A percentile compares a stretch with the other conserved stretches of the same genome.
Conservation (phyloP, 2,329 filamentous ascomycete genomes). For the Trichoderma afroharzianum region DNA sequence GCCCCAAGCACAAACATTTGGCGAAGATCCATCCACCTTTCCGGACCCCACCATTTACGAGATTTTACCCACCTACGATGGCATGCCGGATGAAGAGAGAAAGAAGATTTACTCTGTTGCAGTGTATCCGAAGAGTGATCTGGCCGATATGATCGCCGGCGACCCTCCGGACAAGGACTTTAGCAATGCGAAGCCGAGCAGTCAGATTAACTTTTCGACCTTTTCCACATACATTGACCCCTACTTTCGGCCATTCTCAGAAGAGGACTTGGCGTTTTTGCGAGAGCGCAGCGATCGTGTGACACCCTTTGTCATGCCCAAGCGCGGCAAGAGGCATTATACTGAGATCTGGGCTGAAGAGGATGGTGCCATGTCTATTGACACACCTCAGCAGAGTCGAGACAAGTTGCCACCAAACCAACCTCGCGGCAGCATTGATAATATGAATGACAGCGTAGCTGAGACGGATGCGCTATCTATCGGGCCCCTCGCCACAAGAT, state of each 20-base stretch:
- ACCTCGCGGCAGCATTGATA: slow-evolving; percentile 78
- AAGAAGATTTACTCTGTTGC: slow-evolving; percentile 86
- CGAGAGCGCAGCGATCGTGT: slow-evolving; percentile 84
- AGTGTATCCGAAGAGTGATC: slow-evolving; percentile 73
- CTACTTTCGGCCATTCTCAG: slow-evolving; percentile 82
- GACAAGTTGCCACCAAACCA: slow-evolving; percentile 75
- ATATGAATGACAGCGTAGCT: slow-evolving; percentile 79
- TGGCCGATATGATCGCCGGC: slow-evolving; percentile 82
- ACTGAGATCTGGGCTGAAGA: slow-evolving; percentile 92
- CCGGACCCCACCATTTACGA: slow-evolving; percentile 92
- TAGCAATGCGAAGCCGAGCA: slow-evolving; percentile 86
- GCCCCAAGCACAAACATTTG: slow-evolving; percentile 83
- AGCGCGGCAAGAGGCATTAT: slow-evolving; percentile 80
- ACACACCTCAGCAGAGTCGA: slow-evolving; percentile 57
- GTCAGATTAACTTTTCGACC: slow-evolving; percentile 89
- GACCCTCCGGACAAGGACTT: slow-evolving; percentile 93
- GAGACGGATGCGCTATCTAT: slow-evolving; percentile 88
- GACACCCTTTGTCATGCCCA: slow-evolving; percentile 80
- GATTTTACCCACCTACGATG: slow-evolving; percentile 69
- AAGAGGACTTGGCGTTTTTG: slow-evolving; percentile 91
- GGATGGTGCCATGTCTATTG: slow-evolving; percentile 74
- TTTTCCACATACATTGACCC: slow-evolving; percentile 92
- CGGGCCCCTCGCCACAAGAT: slow-evolving; percentile 76
- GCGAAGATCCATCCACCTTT: slow-evolving; percentile 87
- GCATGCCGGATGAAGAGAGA: slow-evolving; percentile 80